A percentile compares a stretch with the other conserved stretches of the same genome.
These are phyloP conservation scores for Hypoxylon lienhwacheense DNA, from an alignment of 495 filamentous ascomycete species.

Conservation along the genomic window DNA sequence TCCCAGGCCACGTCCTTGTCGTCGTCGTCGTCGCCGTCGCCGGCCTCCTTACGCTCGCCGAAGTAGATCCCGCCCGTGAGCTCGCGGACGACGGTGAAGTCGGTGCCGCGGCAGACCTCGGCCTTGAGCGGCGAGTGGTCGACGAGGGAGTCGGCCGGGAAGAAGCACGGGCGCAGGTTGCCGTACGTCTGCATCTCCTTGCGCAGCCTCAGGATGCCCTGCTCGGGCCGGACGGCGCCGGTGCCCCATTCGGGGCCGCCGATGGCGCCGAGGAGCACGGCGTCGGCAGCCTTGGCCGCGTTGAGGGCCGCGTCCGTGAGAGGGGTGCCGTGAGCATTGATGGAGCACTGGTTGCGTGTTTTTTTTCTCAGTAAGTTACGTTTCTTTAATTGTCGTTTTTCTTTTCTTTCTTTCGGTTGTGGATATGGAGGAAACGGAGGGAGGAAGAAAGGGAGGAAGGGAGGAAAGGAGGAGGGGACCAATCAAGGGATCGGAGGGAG, in stretches of 20 bases:
- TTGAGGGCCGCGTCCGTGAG: slow-evolving; percentile 82
- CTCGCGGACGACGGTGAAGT: slow-evolving; percentile 96
- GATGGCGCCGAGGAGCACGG: slow-evolving; percentile 91
- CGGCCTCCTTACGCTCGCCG: slow-evolving; percentile 83
- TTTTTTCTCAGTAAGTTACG: background rate
- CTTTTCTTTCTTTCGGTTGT: background rate
- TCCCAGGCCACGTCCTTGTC: slow-evolving; percentile 73
- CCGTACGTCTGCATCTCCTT: slow-evolving; percentile 94
- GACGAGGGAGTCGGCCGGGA: slow-evolving; percentile 86
- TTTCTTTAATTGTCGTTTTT: background rate
- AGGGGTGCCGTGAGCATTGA: slow-evolving; percentile 75
- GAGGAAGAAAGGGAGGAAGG: background rate
- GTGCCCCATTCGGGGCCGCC: slow-evolving; percentile 98
- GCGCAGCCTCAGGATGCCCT: slow-evolving; percentile 89
- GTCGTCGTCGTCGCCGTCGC: slow-evolving; percentile 72
- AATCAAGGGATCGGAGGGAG: background rate
- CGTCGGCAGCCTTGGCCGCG: slow-evolving; percentile 88
- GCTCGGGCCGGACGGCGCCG: slow-evolving; percentile 85
- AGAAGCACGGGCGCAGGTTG: slow-evolving; percentile 97
- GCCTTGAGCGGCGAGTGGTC: slow-evolving; percentile 87
- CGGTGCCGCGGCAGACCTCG: slow-evolving; percentile 78
- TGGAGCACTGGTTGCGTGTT: slow-evolving; percentile 87
- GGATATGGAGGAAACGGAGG: background rate
- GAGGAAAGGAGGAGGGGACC: background rate
- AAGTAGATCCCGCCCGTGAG: slow-evolving; percentile 97